Evolutionary conservation across 345 rosid genomes (phyloP).

Genomic region (Arabis alpina): DNA sequence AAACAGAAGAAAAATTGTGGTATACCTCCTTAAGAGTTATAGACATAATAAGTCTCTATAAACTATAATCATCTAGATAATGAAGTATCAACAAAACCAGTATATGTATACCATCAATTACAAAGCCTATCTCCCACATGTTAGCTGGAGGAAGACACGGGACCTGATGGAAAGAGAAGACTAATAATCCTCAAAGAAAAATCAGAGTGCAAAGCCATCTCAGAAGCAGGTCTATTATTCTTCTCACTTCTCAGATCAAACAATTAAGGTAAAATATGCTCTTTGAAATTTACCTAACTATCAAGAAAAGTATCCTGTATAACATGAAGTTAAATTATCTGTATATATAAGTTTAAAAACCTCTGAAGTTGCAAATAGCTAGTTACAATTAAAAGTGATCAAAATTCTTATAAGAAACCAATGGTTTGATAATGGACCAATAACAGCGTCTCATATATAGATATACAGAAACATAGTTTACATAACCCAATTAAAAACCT

Average conservation of each 20-base stretch:
- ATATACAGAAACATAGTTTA: slow-evolving; percentile 55
- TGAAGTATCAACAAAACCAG: slow-evolving; percentile 5
- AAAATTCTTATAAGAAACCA: slow-evolving; percentile 44
- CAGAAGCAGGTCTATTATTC: slow-evolving; percentile 7
- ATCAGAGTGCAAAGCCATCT: slow-evolving; percentile 12
- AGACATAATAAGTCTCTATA: not conserved
- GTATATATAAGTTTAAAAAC: slow-evolving; percentile 15
- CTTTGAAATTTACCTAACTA: slow-evolving; percentile 10
- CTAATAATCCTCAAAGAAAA: not conserved
- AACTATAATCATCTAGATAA: not conserved
- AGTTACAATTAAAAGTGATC: slow-evolving; percentile 45
- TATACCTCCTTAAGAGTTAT: not conserved
- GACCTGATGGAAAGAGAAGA: slow-evolving; percentile 17
- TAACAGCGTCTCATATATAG: slow-evolving; percentile 55
- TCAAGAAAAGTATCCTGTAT: slow-evolving; percentile 12
- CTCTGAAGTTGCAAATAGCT: slow-evolving; percentile 39
- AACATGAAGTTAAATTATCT: slow-evolving; percentile 1
- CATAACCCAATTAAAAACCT: slow-evolving; percentile 70
- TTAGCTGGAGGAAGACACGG: slow-evolving; percentile 12
- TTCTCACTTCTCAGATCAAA: not conserved
- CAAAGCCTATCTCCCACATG: slow-evolving; percentile 25
- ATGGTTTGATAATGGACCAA: slow-evolving; percentile 32
- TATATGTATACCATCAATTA: slow-evolving; percentile 28
- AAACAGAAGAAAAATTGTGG: not conserved
- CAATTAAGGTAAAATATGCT: not conserved